Evolutionary conservation across 169 alveolate genomes (phyloP).

Genomic region (Hepatocystis sp.): DNA sequence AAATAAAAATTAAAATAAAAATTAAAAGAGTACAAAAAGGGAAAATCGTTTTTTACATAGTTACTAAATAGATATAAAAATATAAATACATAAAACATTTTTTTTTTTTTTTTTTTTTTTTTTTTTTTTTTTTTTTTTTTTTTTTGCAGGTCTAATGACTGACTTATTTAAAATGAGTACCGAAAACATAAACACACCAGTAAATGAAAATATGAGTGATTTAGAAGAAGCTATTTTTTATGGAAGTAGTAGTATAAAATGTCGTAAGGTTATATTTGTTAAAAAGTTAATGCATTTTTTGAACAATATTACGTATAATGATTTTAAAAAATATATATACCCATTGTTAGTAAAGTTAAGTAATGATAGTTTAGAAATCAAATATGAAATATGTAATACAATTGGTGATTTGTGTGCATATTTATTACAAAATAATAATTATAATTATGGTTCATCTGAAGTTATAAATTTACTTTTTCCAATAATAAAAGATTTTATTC

Average conservation of each 20-base stretch:
- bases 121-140: too few species aligned
- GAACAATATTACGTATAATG: conserved; percentile 20
- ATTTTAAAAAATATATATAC: conserved; percentile 41
- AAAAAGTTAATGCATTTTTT: conserved; percentile 35
- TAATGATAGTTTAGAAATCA: conserved; percentile 41
- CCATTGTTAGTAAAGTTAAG: conserved; percentile 46
- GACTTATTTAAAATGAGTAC: conserved; percentile 14
- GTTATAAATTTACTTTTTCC: conserved; percentile 44
- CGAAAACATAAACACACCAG: conserved; percentile 37
- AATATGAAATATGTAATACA: conserved; percentile 49
- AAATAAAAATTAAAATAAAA: too few species aligned
- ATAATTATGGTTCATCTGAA: conserved; percentile 15
- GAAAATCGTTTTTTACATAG: too few species aligned
- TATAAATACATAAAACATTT: too few species aligned
- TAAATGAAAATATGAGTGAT: conserved; percentile 44
- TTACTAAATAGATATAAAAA: too few species aligned
- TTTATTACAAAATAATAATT: conserved; percentile 39
- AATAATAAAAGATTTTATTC: conserved; percentile 30
- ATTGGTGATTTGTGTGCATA: conserved; percentile 72
- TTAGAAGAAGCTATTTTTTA: conserved; percentile 45
- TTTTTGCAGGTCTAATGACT: conserved; percentile 20
- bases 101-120: too few species aligned
- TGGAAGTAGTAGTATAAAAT: conserved; percentile 51
- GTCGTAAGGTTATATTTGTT: conserved; percentile 58
- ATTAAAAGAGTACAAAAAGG: too few species aligned